Evolutionary conservation across 345 rosid species (phyloP).

Genomic region (Gossypium arboreum): DNA sequence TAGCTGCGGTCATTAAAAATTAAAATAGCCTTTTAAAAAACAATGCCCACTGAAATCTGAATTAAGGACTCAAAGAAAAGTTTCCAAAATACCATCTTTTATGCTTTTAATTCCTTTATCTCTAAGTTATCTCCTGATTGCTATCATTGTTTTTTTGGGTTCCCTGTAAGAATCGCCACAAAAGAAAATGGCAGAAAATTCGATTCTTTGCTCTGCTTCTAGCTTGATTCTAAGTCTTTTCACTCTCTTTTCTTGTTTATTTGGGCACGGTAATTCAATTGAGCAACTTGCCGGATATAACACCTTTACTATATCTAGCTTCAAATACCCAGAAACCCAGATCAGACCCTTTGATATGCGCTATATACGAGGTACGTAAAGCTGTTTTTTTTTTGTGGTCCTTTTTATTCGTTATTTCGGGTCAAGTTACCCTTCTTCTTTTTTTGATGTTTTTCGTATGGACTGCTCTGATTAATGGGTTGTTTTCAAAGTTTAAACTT

Average conservation of each 20-base stretch:
- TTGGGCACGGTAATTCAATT: constrained; percentile 19
- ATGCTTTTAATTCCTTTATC: constrained; percentile 7
- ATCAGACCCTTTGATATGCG: constrained; percentile 62
- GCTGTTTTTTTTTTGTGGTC: neutral
- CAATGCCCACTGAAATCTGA: neutral
- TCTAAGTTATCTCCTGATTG: neutral
- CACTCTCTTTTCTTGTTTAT: constrained; percentile 25
- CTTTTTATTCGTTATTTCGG: neutral
- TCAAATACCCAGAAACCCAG: constrained; percentile 57
- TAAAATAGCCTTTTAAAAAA: neutral
- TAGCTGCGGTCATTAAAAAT: neutral
- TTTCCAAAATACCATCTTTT: neutral
- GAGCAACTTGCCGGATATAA: constrained; percentile 24
- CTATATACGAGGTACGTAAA: constrained; percentile 61
- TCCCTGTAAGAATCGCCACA: constrained; percentile 17
- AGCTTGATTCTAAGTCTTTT: constrained; percentile 24
- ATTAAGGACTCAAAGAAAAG: neutral
- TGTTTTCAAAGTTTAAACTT: constrained; percentile 10
- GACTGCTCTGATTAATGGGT: neutral
- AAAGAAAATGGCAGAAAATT: constrained; percentile 28
- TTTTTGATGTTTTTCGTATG: neutral
- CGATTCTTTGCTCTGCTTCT: constrained; percentile 29
- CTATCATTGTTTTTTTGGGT: neutral
- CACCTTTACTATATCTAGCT: constrained; percentile 55
- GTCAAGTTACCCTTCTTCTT: neutral